Evolutionary conservation across 257 asterid genomes (phyloP), one percentile per base, ranked within the genome.

Genomic region (Solanum sparsipilum): DNA sequence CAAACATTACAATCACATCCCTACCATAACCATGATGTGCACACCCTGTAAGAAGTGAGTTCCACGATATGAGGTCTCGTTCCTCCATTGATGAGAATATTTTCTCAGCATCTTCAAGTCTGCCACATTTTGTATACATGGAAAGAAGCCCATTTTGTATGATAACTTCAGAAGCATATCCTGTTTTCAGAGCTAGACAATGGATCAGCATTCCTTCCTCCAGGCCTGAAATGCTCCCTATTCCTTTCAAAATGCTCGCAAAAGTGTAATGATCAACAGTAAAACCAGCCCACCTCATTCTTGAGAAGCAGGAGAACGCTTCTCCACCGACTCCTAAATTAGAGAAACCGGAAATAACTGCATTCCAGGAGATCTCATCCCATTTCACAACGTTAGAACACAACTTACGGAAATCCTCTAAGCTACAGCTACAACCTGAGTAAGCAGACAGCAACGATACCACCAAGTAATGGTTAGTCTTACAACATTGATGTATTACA

Each of bases 311-410:
- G 15, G 41, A 34, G 72, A 92, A 71, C 13, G 96, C 95, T 91
- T 92, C 92, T 76, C 92, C 93, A 27, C 90, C 91, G n/a, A 76
- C 35, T 12, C 93, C 95, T 44, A 94, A 52, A 70, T 91, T 94
- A 38, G 95, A 89, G 90, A 91, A 90, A 86, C 96, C 96, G 31
- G 96, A 93, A 83, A 94, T 91, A 73, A 92, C 92, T 32, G 94
- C 96, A 91, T 94, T 94, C 95, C 94, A 92, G 12, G 93, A 89
- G 84, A 93, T 78, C 88, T 94, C 96, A 90, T 94, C 93, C 96
- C 93, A 93, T 85, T 65, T 81, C 13, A 78, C 56, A 21, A 92
- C 35, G 60, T 86, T 72, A 18, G 90, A 90, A 87, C 91, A 92
- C 31, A 94, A 84, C 32, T 70, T 52, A 86, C 36, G 82, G 31